A percentile compares a stretch with the other conserved stretches of the same genome.
phyloP scores from a whole-genome alignment of 1,139 yeast species.

The Taphrina betulina region DNA sequence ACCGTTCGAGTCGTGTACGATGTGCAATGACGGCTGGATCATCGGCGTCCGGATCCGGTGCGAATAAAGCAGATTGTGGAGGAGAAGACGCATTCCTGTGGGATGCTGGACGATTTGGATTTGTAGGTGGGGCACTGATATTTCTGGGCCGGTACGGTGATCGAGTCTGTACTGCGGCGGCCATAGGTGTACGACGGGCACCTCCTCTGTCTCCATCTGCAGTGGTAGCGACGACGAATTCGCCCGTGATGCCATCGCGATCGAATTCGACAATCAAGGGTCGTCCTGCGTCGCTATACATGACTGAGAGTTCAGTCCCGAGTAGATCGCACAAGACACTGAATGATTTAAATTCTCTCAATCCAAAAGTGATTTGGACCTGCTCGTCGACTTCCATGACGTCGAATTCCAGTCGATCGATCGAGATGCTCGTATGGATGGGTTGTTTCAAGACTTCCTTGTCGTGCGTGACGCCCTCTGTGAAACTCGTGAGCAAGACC shows the following conservation, averaged over 20 bases:
- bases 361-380: constrained; percentile 40
- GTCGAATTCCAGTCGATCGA: constrained; percentile 40
- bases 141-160: neutral
- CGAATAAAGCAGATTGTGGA: constrained; percentile 3
- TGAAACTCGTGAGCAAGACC: constrained; percentile 40
- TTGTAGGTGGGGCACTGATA: neutral
- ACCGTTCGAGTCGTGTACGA: too few species aligned
- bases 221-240: constrained; percentile 27
- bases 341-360: constrained; percentile 42
- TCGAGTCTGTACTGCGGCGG: neutral
- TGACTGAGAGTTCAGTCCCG: constrained; percentile 2
- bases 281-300: constrained; percentile 9
- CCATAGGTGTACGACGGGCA: neutral
- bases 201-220: constrained; percentile 7
- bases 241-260: constrained; percentile 14
- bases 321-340: neutral
- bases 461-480: constrained; percentile 39
- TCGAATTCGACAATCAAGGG: constrained; percentile 25
- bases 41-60: constrained; percentile 20
- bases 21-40: neutral
- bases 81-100: neutral
- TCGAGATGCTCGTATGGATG: constrained; percentile 40
- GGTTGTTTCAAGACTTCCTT: constrained; percentile 43
- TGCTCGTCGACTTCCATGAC: constrained; percentile 38
- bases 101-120: neutral